phyloP scores from a whole-genome alignment of 805 yeast species.

The Metschnikowia gelsemii region DNA sequence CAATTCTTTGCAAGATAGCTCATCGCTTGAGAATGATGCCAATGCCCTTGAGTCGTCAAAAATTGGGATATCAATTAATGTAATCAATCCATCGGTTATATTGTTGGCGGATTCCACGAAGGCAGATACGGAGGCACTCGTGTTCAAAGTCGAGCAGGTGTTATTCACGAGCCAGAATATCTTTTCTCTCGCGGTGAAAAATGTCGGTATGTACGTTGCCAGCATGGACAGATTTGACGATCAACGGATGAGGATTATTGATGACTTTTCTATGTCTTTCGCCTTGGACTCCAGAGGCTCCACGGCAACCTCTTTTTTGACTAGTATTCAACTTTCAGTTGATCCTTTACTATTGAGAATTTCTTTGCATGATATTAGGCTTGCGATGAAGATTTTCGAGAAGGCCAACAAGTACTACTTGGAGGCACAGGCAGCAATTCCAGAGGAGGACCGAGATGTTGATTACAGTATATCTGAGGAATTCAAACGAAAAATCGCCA shows the following conservation, averaged over 20 bases:
- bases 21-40: not conserved
- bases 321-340: constrained; percentile 64
- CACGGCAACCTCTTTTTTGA: constrained; percentile 53
- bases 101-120: constrained; percentile 76
- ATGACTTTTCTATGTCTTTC: constrained; percentile 81
- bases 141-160: constrained; percentile 81
- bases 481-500: constrained; percentile 56
- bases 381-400: constrained; percentile 73
- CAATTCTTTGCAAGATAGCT: not conserved
- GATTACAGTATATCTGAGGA: constrained; percentile 57
- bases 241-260: constrained; percentile 68
- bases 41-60: constrained; percentile 13
- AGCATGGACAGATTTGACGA: constrained; percentile 68
- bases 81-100: constrained; percentile 74
- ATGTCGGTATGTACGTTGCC: constrained; percentile 83
- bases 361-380: constrained; percentile 79
- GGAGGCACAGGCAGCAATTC: constrained; percentile 19
- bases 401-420: constrained; percentile 60
- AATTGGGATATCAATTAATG: constrained; percentile 59
- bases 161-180: constrained; percentile 67
- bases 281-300: constrained; percentile 73
- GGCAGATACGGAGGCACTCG: constrained; percentile 78
- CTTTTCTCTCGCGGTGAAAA: constrained; percentile 64
- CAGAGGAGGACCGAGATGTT: constrained; percentile 21
- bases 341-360: constrained; percentile 81